These are phyloP conservation scores for Leccinum subgranulosum DNA, from an alignment of 768 basidiomycete species.

Conservation along the genomic window DNA sequence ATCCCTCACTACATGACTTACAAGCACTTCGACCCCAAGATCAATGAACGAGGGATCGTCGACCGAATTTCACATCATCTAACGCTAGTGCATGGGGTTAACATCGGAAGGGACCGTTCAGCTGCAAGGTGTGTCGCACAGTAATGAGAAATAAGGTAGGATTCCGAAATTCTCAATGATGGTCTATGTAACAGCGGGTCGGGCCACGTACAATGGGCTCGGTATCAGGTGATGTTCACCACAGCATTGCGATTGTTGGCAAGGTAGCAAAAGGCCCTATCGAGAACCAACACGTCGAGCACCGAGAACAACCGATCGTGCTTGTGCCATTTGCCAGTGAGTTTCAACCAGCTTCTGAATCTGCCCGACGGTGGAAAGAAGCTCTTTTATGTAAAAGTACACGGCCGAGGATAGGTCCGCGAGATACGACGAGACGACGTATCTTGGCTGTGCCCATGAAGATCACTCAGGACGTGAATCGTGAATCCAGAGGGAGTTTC, in stretches of 20 bases:
- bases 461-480: neutral
- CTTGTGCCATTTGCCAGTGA: neutral
- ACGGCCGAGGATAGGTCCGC: neutral
- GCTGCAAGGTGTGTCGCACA: neutral
- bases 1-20: neutral
- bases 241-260: neutral
- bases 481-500: neutral
- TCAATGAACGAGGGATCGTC: neutral
- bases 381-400: neutral
- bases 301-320: neutral
- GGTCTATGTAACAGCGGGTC: neutral
- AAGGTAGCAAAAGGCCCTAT: neutral
- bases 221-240: neutral
- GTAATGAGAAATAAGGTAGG: neutral
- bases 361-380: neutral
- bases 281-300: neutral
- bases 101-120: neutral
- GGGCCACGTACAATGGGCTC: neutral
- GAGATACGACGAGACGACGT: neutral
- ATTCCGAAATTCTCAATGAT: neutral
- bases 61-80: constrained; percentile 6
- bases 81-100: neutral
- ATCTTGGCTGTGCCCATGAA: neutral
- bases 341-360: neutral
- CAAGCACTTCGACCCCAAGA: neutral